phyloP scores from a whole-genome alignment of 2,329 filamentous ascomycete species.

The Chaetothyriales sp. region DNA sequence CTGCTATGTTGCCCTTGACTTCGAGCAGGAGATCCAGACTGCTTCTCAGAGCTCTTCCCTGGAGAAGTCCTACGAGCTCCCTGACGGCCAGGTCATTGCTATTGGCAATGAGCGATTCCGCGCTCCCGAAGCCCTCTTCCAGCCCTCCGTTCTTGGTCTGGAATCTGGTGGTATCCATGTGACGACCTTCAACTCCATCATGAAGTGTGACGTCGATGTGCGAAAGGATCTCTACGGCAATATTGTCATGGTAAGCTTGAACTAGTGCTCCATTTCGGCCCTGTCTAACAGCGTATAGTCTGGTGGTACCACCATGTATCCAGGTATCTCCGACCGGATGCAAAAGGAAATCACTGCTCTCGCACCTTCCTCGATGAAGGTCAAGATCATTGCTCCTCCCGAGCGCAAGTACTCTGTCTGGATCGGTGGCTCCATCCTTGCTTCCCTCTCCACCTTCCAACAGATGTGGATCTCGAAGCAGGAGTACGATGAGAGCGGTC shows the following conservation, averaged over 20 bases:
- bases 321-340: constrained; percentile 99
- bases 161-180: constrained; percentile 98
- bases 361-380: constrained; percentile 99
- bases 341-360: constrained; percentile 99
- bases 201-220: constrained; percentile 99
- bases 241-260: constrained; percentile 90
- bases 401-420: constrained; percentile 99
- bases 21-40: constrained; percentile 99
- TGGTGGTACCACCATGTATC: constrained; percentile 99
- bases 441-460: constrained; percentile 99
- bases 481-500: constrained; percentile 99
- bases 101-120: constrained; percentile 99
- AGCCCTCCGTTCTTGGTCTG: constrained; percentile 94
- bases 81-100: constrained; percentile 98
- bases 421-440: constrained; percentile 99
- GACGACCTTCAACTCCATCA: constrained; percentile 99
- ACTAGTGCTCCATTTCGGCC: not conserved
- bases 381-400: constrained; percentile 99
- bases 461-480: constrained; percentile 99
- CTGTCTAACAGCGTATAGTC: constrained; percentile 45
- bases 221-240: constrained; percentile 99
- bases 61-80: constrained; percentile 99
- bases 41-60: constrained; percentile 96
- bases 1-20: constrained; percentile 99
- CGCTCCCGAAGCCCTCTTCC: constrained; percentile 98